Evolutionary conservation across 176 grass and related monocot genomes (phyloP).

Genomic region (Musa acuminata): DNA sequence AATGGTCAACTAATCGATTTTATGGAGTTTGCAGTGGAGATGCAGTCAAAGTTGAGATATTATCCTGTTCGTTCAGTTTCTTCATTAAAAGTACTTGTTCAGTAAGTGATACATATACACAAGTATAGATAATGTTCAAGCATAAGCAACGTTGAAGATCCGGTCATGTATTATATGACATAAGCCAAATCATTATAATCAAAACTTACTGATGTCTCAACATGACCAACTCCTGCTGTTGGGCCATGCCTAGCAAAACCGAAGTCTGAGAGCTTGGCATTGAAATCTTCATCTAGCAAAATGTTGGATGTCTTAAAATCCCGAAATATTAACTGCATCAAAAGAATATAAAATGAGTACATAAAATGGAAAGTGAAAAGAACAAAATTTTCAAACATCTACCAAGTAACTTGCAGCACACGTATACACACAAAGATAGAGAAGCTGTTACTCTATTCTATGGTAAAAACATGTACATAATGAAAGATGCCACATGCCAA

Average conservation of each 20-base stretch:
- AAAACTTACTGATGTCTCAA: conserved; percentile 19
- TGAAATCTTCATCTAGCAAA: conserved; percentile 20
- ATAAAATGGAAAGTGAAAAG: neutral
- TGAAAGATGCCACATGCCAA: neutral
- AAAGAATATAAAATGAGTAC: neutral
- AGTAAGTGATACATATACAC: neutral
- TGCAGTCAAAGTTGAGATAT: neutral
- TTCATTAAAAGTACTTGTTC: neutral
- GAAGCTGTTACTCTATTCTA: neutral
- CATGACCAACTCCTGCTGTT: conserved; percentile 11
- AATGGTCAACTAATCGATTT: too few species aligned
- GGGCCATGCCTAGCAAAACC: conserved; percentile 19
- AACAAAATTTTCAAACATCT: neutral
- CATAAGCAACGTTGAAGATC: neutral
- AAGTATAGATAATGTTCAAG: neutral
- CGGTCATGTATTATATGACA: neutral
- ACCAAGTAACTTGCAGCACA: neutral
- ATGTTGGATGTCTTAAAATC: conserved; percentile 27
- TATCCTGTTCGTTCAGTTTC: neutral
- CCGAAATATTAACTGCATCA: conserved; percentile 19
- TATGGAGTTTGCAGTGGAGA: neutral
- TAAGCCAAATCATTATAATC: neutral
- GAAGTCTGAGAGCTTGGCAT: conserved; percentile 18
- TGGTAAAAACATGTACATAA: too few species aligned
- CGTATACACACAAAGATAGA: neutral